Conservation (phyloP, 2,329 filamentous ascomycete species). For the Fusarium secorum region DNA sequence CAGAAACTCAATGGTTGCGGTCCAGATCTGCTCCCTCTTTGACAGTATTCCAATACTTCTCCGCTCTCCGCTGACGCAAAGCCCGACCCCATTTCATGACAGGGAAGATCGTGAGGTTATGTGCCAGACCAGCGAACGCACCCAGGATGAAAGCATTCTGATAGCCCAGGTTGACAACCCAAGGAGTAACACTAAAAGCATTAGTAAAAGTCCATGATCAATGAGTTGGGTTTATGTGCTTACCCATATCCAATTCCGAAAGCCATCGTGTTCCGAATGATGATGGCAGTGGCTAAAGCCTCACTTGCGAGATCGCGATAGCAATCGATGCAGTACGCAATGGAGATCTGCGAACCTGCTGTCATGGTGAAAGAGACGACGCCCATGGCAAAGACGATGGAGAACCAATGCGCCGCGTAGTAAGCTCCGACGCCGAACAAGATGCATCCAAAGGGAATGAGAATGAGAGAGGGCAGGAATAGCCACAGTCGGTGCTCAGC, state of each 20-base stretch:
- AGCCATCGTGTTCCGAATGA: background rate
- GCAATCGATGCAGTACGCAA: background rate
- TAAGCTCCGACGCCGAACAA: background rate
- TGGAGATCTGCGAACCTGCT: background rate
- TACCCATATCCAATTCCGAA: background rate
- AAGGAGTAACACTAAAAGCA: background rate
- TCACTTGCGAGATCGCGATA: background rate
- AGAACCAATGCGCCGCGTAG: background rate
- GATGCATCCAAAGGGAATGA: background rate
- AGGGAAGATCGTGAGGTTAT: background rate
- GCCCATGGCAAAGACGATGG: background rate
- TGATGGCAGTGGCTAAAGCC: background rate
- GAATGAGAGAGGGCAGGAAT: accelerated
- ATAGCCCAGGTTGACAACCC: background rate
- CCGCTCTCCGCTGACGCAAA: background rate
- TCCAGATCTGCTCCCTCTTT: background rate
- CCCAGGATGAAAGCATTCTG: background rate
- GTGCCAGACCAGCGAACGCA: background rate
- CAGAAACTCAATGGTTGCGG: background rate
- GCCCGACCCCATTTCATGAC: background rate
- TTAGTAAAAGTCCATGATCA: background rate
- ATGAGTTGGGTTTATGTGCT: background rate
- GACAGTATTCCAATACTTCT: background rate
- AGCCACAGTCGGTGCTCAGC: background rate
- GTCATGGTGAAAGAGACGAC: background rate